phyloP scores from a whole-genome alignment of 2,329 filamentous ascomycete species.

The Talaromyces sp. region DNA sequence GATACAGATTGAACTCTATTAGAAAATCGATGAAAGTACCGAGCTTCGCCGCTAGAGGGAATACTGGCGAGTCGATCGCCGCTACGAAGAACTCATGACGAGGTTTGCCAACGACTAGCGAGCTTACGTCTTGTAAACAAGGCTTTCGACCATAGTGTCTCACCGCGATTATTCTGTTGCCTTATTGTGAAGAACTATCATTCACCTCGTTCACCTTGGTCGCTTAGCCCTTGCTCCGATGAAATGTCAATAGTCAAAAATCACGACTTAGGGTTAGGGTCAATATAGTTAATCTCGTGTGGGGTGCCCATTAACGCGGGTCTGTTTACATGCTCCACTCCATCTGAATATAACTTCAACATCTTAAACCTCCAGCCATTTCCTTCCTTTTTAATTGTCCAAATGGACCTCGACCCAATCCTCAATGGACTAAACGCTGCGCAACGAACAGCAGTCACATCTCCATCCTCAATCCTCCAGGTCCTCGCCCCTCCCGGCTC shows the following conservation, averaged over 20 bases:
- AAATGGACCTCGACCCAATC: conserved; percentile 58
- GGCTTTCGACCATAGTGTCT: background rate
- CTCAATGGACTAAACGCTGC: conserved; percentile 62
- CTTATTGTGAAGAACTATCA: background rate
- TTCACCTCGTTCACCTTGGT: too few relatives aligned
- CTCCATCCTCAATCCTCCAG: conserved; percentile 57
- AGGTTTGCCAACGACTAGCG: background rate
- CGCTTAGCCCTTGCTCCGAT: background rate
- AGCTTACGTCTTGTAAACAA: background rate
- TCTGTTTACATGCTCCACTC: conserved; percentile 9
- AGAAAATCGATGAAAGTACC: background rate
- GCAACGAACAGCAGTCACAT: conserved; percentile 63
- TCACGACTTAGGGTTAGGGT: background rate
- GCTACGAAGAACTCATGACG: background rate
- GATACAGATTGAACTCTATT: background rate
- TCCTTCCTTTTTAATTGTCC: background rate
- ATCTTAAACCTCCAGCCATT: background rate
- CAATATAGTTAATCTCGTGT: background rate
- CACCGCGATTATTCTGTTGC: background rate
- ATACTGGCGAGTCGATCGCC: background rate
- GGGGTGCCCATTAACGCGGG: background rate
- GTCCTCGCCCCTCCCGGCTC: conserved; percentile 64
- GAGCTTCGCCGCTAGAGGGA: too few relatives aligned
- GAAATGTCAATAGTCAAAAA: background rate
- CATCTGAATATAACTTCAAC: background rate